A percentile compares a stretch with the other conserved stretches of the same genome.
Conservation (phyloP, 176 grass and related monocot genomes). For the Triticum urartu region DNA sequence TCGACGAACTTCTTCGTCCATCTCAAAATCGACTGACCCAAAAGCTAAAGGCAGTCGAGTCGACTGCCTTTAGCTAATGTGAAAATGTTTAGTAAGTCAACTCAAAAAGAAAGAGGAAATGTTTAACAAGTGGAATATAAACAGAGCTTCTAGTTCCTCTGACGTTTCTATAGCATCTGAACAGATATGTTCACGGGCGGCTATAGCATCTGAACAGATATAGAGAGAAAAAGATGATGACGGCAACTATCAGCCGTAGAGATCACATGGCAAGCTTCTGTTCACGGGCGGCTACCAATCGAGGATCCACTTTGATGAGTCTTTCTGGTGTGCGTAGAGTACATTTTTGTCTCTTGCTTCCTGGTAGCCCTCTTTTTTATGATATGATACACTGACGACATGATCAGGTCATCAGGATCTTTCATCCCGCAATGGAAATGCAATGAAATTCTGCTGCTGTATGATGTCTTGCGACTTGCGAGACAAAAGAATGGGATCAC, state of each 20-base stretch:
- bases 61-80: no score
- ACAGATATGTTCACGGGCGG: background rate
- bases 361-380: background rate
- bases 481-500: background rate
- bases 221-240: background rate
- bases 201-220: background rate
- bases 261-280: constrained; percentile 23
- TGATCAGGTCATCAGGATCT: background rate
- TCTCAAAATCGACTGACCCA: no score
- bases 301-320: background rate
- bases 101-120: no score
- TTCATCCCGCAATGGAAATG: background rate
- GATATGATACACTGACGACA: background rate
- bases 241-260: background rate
- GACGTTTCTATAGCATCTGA: background rate
- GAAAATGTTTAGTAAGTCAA: no score
- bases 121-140: background rate
- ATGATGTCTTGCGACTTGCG: background rate
- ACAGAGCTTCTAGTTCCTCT: background rate
- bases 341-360: background rate
- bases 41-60: no score
- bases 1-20: no score
- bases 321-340: background rate
- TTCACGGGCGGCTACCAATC: background rate
- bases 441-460: background rate